Conservation (phyloP, 371 early-diverging fungal species). For the Basidiobolus meristosporus region DNA sequence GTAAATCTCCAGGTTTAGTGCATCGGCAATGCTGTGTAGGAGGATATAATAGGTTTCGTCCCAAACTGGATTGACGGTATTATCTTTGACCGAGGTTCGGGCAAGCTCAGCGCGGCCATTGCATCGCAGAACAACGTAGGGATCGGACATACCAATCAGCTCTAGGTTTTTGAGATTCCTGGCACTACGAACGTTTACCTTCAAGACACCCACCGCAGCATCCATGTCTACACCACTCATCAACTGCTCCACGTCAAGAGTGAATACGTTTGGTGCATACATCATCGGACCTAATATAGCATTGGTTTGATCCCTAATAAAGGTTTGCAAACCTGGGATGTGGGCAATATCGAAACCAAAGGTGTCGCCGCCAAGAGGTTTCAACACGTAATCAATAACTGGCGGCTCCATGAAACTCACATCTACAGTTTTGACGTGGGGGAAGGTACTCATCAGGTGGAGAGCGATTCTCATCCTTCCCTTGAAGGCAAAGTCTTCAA, state of each 20-base stretch:
- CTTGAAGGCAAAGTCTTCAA: conserved; percentile 79
- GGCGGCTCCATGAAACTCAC: conserved; percentile 81
- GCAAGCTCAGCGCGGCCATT: too few species aligned
- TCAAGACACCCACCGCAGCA: conserved; percentile 71
- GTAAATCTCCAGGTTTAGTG: conserved; percentile 48
- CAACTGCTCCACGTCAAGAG: conserved; percentile 63
- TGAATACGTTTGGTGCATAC: conserved; percentile 67
- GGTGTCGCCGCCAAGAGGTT: conserved; percentile 84
- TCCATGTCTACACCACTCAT: conserved; percentile 38
- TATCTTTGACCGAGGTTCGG: too few species aligned
- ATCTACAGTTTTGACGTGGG: conserved; percentile 72
- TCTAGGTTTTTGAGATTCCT: conserved; percentile 56
- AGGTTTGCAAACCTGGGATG: conserved; percentile 63
- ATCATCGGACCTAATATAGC: conserved; percentile 61
- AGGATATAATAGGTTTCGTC: conserved; percentile 59
- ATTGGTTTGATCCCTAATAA: conserved; percentile 63
- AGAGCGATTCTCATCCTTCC: conserved; percentile 66
- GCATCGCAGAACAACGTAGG: conserved; percentile 1
- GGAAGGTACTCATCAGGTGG: conserved; percentile 66
- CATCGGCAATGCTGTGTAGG: conserved; percentile 38
- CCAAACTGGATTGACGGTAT: conserved; percentile 54
- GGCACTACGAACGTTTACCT: conserved; percentile 55
- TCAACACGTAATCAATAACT: conserved; percentile 75
- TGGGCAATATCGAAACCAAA: too few species aligned
- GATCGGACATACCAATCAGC: conserved; percentile 14